phyloP scores from a whole-genome alignment of 2,329 filamentous ascomycete species.

The Ceratocystis smalleyi region DNA sequence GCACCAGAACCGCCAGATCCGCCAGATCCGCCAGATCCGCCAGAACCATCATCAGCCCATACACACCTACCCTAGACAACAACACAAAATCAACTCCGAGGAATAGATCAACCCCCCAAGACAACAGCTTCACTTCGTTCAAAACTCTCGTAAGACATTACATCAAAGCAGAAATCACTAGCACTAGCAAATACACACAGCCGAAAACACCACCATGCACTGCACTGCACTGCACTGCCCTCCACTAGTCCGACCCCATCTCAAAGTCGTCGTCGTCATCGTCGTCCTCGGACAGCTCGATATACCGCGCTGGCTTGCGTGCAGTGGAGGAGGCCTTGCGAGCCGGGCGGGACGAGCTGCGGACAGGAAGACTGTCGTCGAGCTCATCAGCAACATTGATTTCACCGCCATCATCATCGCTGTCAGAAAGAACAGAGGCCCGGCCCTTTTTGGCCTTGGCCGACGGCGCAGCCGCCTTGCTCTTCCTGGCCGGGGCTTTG shows the following conservation, averaged over 20 bases:
- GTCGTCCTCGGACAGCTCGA: constrained; percentile 14
- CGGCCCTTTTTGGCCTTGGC: background rate
- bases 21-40: no score
- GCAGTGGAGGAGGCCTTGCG: constrained; percentile 17
- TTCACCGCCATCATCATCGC: constrained; percentile 24
- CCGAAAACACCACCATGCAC: no score
- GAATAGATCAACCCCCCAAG: no score
- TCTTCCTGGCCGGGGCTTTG: background rate
- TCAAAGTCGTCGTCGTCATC: constrained; percentile 16
- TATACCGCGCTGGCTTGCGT: constrained; percentile 19
- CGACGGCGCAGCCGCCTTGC: background rate
- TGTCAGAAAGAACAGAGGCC: constrained; percentile 19
- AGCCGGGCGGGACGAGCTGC: constrained; percentile 1
- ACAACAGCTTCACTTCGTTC: background rate
- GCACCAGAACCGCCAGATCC: no score
- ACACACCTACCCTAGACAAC: no score
- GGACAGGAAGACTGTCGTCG: constrained; percentile 23
- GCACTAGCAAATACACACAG: background rate
- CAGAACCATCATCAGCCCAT: no score
- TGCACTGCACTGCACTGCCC: background rate
- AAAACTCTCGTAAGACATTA: background rate
- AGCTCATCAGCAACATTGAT: constrained; percentile 30
- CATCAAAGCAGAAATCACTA: background rate
- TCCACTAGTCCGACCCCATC: constrained; percentile 13
- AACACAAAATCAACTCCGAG: no score